Conservation (phyloP, 2,329 filamentous ascomycete species). For the Monilinia vaccinii-corymbosi region DNA sequence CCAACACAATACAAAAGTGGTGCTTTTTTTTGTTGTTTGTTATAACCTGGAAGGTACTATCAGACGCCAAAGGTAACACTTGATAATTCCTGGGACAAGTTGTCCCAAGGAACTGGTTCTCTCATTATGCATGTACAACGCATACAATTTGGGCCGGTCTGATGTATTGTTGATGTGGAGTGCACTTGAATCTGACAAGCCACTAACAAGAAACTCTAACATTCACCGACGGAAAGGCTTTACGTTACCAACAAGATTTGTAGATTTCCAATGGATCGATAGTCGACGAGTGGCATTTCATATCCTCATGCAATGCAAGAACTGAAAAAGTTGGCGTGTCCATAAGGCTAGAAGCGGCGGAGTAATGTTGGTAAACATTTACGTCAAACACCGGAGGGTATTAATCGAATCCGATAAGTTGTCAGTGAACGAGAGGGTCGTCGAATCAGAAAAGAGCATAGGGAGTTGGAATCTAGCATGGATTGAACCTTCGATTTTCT, state of each 20-base stretch:
- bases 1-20: background rate
- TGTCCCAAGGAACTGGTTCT: conserved; percentile 8
- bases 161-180: conserved; percentile 4
- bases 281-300: background rate
- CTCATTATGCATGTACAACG: conserved; percentile 10
- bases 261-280: background rate
- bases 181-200: conserved; percentile 8
- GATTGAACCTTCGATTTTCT: background rate
- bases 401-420: background rate
- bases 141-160: background rate
- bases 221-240: background rate
- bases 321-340: conserved; percentile 13
- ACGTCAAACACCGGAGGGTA: conserved; percentile 5
- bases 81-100: background rate
- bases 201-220: conserved; percentile 2
- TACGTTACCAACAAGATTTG: background rate
- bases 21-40: conserved; percentile 1
- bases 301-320: conserved; percentile 20
- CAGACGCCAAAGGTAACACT: background rate
- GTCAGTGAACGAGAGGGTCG: background rate
- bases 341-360: conserved; percentile 19
- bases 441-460: background rate
- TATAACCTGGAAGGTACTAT: background rate
- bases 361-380: conserved; percentile 6
- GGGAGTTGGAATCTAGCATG: background rate